These are phyloP conservation scores for Halenospora varia DNA, from an alignment of 495 filamentous ascomycete species.

Conservation along the genomic window DNA sequence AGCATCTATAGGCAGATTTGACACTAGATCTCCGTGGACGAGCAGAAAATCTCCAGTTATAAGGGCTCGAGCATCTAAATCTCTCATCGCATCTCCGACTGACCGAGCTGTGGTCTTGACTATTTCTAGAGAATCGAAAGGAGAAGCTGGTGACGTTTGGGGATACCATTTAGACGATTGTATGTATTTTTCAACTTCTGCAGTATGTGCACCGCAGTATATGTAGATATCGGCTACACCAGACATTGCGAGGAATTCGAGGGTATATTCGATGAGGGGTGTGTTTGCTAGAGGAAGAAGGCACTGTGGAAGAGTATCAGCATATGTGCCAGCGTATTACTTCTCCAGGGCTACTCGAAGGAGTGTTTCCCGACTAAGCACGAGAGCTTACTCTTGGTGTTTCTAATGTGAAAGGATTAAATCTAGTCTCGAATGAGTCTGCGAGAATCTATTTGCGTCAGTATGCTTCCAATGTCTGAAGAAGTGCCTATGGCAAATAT, in stretches of 20 bases:
- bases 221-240: slow-evolving; percentile 90
- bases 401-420: slow-evolving; percentile 84
- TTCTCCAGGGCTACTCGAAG: too few species aligned
- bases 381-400: slow-evolving; percentile 70
- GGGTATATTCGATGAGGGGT: slow-evolving; percentile 94
- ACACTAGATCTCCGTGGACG: slow-evolving; percentile 91
- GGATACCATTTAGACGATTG: slow-evolving; percentile 34
- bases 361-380: too few species aligned
- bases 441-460: slow-evolving; percentile 60
- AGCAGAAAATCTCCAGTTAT: slow-evolving; percentile 89
- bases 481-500: background rate
- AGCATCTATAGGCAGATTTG: slow-evolving; percentile 78
- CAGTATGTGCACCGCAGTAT: slow-evolving; percentile 87
- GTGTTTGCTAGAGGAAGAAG: slow-evolving; percentile 90
- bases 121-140: slow-evolving; percentile 78
- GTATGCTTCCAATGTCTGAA: background rate
- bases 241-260: slow-evolving; percentile 92
- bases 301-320: slow-evolving; percentile 52
- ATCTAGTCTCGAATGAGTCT: slow-evolving; percentile 90
- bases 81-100: slow-evolving; percentile 91
- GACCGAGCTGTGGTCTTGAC: slow-evolving; percentile 78
- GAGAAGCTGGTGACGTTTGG: slow-evolving; percentile 52
- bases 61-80: slow-evolving; percentile 81
- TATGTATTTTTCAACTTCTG: slow-evolving; percentile 84
- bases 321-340: too few species aligned